Base-by-base conservation (phyloP, 805 yeast genomes). In the Candida anglica region DNA sequence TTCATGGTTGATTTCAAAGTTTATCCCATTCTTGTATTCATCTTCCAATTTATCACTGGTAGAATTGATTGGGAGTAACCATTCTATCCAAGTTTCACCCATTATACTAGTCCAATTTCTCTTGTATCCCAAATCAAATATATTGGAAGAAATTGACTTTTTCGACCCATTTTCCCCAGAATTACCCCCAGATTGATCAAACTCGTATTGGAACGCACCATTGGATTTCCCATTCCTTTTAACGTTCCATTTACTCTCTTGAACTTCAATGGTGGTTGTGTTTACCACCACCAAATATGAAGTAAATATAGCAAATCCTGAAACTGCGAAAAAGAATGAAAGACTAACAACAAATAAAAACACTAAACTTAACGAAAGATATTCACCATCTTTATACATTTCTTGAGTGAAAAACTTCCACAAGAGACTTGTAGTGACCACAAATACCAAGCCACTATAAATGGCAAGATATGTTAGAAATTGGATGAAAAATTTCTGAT, bases 401-500 rank as follows among this genome's bases (percentile, higher is more conserved):
- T 63, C 67, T 7, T 57, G 46, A 2, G 53, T 43, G 39, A 81
- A 69, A 58, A 82, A 79, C 13, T 39, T 39, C 47, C 68, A 74
- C 6, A 84, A 42, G 15, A 71, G 58, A n/a, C 37, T 33, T 1
- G 68, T 54, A 1, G 81, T 56, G 1, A 69, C 46, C 0, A 50
- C 16, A 10, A 73, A 58, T 6, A 77, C 66, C 8, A 70, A 36
- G 1, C 57, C 38, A 1, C 81, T 54, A 47, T 74, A 79, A 0
- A 71, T 18, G 2, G 77, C 59, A 3, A 76, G 63, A 48, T 80
- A 79, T 5, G 69, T 28, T 34, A 88, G 56, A 50, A 84, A 83
- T 53, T 87, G 95, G 18, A 86, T 54, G 50, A 89, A 91, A 52
- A 66, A 75, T 58, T 87, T 84, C 43, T 85, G 88, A 58, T 91